Evolutionary conservation across 176 grass and related monocot genomes (phyloP).

Genomic region (Stipa capillata): DNA sequence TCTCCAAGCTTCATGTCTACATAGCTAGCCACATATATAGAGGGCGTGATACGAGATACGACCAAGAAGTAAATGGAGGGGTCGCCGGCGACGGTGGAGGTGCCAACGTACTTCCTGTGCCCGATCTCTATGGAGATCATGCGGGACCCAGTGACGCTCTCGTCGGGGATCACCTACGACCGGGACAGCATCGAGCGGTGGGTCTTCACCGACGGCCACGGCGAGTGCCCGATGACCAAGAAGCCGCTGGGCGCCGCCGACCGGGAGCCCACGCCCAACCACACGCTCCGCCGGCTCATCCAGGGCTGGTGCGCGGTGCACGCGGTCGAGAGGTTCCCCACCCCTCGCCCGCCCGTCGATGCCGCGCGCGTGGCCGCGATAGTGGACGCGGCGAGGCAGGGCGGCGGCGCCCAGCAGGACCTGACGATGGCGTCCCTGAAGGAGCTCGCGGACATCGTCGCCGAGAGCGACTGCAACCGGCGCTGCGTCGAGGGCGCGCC

Average conservation of each 20-base stretch:
- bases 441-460: slow-evolving; percentile 33
- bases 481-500: slow-evolving; percentile 30
- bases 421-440: slow-evolving; percentile 6
- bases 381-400: slow-evolving; percentile 7
- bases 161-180: slow-evolving; percentile 84
- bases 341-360: slow-evolving; percentile 41
- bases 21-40: too few relatives aligned
- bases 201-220: slow-evolving; percentile 56
- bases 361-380: slow-evolving; percentile 25
- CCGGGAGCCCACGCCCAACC: slow-evolving; percentile 69
- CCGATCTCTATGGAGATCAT: slow-evolving; percentile 76
- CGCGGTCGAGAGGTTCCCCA: slow-evolving; percentile 58
- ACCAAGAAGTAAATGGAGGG: slow-evolving; percentile 8
- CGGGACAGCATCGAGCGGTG: slow-evolving; percentile 68
- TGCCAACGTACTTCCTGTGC: slow-evolving; percentile 73
- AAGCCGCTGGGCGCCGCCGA: slow-evolving; percentile 26
- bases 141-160: slow-evolving; percentile 69
- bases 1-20: slow-evolving; percentile 8
- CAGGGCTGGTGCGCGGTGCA: slow-evolving; percentile 62
- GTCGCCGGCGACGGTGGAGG: slow-evolving; percentile 29
- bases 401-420: background rate
- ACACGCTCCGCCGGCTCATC: slow-evolving; percentile 73
- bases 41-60: background rate
- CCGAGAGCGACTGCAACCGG: slow-evolving; percentile 52
- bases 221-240: slow-evolving; percentile 61